Evolutionary conservation across 2,329 filamentous ascomycete genomes (phyloP).

Genomic region (Huntiella abstrusa): DNA sequence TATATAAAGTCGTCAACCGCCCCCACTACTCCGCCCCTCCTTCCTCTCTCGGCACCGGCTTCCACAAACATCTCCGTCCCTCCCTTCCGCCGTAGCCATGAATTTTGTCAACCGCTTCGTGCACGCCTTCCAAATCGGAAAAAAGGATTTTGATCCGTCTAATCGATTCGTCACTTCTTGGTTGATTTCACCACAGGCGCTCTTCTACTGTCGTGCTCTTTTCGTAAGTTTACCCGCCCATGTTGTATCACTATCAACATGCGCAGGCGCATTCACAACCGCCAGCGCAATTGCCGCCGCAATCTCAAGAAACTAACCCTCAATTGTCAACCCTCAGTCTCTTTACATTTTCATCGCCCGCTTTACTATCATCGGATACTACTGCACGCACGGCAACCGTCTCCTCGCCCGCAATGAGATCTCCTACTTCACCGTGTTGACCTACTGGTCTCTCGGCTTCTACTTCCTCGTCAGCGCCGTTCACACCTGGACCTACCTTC

Average conservation of each 20-base stretch:
- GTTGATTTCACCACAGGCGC: constrained; percentile 46
- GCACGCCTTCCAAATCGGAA: constrained; percentile 22
- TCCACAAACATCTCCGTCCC: too few species aligned
- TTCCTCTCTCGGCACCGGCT: too few species aligned
- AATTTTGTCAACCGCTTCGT: background rate
- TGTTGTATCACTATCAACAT: background rate
- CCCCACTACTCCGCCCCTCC: too few species aligned
- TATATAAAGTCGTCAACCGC: too few species aligned
- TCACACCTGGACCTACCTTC: constrained; percentile 51
- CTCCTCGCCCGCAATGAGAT: constrained; percentile 36
- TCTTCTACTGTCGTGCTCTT: constrained; percentile 38
- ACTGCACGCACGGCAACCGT: constrained; percentile 31
- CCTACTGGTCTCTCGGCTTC: constrained; percentile 67
- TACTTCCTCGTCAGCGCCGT: constrained; percentile 51
- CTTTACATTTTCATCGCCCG: constrained; percentile 53
- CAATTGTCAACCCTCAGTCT: constrained; percentile 18
- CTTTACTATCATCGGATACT: constrained; percentile 50
- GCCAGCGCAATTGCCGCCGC: background rate
- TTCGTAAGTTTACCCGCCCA: constrained; percentile 24
- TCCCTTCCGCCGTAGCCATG: background rate
- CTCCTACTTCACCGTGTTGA: constrained; percentile 67
- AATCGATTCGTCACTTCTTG: constrained; percentile 66
- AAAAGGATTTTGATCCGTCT: constrained; percentile 31
- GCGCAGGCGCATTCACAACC: background rate
- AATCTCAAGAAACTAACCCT: background rate